These are phyloP conservation scores for Cyclotella atomus DNA, from an alignment of 108 stramenopile genomes.

Conservation along the genomic window DNA sequence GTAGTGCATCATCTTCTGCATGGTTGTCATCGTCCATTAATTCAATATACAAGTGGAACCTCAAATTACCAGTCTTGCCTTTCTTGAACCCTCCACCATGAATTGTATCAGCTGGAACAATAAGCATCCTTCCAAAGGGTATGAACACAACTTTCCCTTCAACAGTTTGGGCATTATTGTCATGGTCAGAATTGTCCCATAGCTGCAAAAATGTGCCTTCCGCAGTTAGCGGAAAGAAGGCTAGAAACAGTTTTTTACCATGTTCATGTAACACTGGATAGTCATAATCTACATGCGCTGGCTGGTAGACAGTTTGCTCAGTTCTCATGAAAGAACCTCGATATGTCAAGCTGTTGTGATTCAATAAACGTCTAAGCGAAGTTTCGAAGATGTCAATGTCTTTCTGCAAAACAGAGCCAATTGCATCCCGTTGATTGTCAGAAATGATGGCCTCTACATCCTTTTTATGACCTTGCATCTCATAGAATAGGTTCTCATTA, in stretches of 20 bases:
- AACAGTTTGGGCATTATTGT: not conserved
- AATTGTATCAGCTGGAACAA: conserved; percentile 61
- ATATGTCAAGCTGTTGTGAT: conserved; percentile 20
- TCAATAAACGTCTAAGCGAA: conserved; percentile 26
- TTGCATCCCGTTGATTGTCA: not conserved
- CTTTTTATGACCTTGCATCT: conserved; percentile 51
- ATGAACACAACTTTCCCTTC: conserved; percentile 48
- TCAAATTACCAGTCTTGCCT: conserved; percentile 50
- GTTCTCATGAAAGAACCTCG: conserved; percentile 65
- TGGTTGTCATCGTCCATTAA: conserved; percentile 9
- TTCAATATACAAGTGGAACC: conserved; percentile 66
- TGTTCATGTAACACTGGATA: conserved; percentile 51
- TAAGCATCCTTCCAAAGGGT: conserved; percentile 64
- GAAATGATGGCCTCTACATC: conserved; percentile 6
- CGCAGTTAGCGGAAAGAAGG: conserved; percentile 66
- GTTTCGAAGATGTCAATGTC: conserved; percentile 36
- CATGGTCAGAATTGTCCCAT: conserved; percentile 44
- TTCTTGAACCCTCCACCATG: conserved; percentile 78
- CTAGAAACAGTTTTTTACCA: conserved; percentile 42
- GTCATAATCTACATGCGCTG: conserved; percentile 78
- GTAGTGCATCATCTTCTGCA: conserved; percentile 9
- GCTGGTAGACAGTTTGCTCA: conserved; percentile 58
- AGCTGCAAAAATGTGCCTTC: conserved; percentile 69
- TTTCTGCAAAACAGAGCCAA: not conserved
- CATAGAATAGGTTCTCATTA: conserved; percentile 64